Conservation (phyloP, 2,329 filamentous ascomycete genomes). For the Ascochyta rabiei region DNA sequence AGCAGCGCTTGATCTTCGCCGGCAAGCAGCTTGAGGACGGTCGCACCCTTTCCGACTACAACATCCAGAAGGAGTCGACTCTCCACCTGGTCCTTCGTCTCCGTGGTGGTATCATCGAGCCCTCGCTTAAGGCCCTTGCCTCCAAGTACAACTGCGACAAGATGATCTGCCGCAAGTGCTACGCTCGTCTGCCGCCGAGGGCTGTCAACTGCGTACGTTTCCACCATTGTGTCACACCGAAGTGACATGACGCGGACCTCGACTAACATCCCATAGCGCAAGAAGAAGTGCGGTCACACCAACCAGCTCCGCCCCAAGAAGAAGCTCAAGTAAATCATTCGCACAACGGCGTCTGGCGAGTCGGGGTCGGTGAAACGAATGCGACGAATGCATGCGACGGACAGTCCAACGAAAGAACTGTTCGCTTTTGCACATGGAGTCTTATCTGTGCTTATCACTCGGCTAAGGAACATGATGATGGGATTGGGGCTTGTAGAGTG, state of each 20-base stretch:
- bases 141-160: slow-evolving; percentile 99
- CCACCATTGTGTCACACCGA: neutral
- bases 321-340: slow-evolving; percentile 88
- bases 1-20: slow-evolving; percentile 98
- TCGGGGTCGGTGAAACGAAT: slow-evolving; percentile 38
- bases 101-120: slow-evolving; percentile 97
- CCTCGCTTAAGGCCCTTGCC: slow-evolving; percentile 96
- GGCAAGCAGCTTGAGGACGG: slow-evolving; percentile 99
- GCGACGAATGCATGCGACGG: slow-evolving; percentile 41
- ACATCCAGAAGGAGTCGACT: slow-evolving; percentile 99
- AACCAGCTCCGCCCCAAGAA: slow-evolving; percentile 99
- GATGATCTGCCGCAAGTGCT: slow-evolving; percentile 99
- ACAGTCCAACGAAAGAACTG: slow-evolving; percentile 28
- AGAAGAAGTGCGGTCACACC: slow-evolving; percentile 99
- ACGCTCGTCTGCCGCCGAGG: slow-evolving; percentile 92
- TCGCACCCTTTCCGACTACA: slow-evolving; percentile 96
- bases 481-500: slow-evolving; percentile 43
- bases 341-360: slow-evolving; percentile 45
- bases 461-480: slow-evolving; percentile 30
- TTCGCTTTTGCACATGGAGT: slow-evolving; percentile 36
- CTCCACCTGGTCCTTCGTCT: slow-evolving; percentile 98
- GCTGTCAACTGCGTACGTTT: slow-evolving; percentile 86
- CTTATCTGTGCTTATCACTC: slow-evolving; percentile 36
- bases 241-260: neutral
- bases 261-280: slow-evolving; percentile 52